These are phyloP conservation scores for Chlorella sp. DNA, from an alignment of 139 green algal genomes.

Conservation along the genomic window DNA sequence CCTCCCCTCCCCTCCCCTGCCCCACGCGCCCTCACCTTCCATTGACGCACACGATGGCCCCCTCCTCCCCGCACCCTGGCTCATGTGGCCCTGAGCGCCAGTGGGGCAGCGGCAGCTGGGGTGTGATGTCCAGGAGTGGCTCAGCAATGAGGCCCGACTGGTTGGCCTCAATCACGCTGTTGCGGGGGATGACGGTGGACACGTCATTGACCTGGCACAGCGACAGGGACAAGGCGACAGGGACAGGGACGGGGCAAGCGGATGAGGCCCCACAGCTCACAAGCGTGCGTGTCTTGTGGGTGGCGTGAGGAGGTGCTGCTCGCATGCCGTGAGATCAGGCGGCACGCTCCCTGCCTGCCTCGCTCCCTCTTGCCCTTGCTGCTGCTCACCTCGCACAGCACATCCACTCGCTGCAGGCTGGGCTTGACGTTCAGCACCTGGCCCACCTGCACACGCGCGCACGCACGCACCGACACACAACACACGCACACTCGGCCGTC, in stretches of 20 bases:
- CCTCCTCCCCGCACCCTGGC: conserved; percentile 79
- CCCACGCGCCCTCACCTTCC: conserved; percentile 24
- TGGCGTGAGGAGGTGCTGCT: too few species aligned
- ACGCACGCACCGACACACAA: conserved; percentile 59
- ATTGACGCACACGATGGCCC: conserved; percentile 82
- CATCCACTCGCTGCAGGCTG: conserved; percentile 84
- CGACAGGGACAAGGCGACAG: too few species aligned
- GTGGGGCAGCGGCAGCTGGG: conserved; percentile 35
- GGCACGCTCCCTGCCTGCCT: too few species aligned
- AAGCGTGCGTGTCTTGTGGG: too few species aligned
- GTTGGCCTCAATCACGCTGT: conserved; percentile 93
- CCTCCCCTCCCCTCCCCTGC: neutral
- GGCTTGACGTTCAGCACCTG: conserved; percentile 83
- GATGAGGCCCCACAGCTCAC: too few species aligned
- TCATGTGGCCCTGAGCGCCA: conserved; percentile 36
- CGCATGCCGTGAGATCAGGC: too few species aligned
- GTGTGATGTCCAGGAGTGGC: conserved; percentile 96
- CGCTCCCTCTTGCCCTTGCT: too few species aligned
- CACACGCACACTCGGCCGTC: conserved; percentile 85
- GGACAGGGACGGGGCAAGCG: too few species aligned
- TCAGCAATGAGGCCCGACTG: conserved; percentile 94
- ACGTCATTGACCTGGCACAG: conserved; percentile 85
- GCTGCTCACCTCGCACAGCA: conserved; percentile 63
- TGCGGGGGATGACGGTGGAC: conserved; percentile 86
- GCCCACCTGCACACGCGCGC: conserved; percentile 79